Evolutionary conservation across 2,329 filamentous ascomycete genomes (phyloP), one percentile per base, ranked within the genome.

Genomic region (Clarireedia paspali): DNA sequence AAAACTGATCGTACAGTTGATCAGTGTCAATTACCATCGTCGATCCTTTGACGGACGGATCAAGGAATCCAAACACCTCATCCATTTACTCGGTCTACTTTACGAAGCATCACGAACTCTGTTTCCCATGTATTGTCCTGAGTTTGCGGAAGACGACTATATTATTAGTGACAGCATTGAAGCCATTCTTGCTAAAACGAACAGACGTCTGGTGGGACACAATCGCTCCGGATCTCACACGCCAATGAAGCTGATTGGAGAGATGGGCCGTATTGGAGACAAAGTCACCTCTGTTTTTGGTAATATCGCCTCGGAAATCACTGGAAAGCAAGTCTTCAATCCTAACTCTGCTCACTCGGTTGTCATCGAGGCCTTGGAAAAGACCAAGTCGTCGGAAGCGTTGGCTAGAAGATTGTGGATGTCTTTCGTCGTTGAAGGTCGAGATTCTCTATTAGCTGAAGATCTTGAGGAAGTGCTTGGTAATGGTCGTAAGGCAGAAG

Each of bases 401-500:
- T 75, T 97, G 57, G 91, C 89, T n/a, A 87, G 84, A 63, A 87
- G 94, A 66, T 86, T 97, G 60, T 97, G 94, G 94, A 95, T 96
- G 89, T 96, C 91, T 0, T 95, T 96, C 68, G 94, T 96, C 1
- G 83, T 94, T 4, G 92, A 97, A 71, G 91, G 90, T 64, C 85
- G 85, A 57, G 89, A 96, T 42, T 77, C 85, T 0, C 77, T 99
- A 7, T 89, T 81, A 63, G 72, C 81, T 7, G 90, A 96, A 4
- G 94, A 99, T 68, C 80, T 99, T 39, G 70, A 85, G 30, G 92
- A 97, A 69, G 92, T 97, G 9, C 84, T 99, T 57, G 92, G 92
- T 2, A 74, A 81, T 0, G 81, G 82, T 5, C 85, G 87, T 65
- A 82, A 83, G 60, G 76, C 81, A 0, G 89, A 96, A 60, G 94